phyloP scores from a whole-genome alignment of 345 rosid species.

The Moringa oleifera region DNA sequence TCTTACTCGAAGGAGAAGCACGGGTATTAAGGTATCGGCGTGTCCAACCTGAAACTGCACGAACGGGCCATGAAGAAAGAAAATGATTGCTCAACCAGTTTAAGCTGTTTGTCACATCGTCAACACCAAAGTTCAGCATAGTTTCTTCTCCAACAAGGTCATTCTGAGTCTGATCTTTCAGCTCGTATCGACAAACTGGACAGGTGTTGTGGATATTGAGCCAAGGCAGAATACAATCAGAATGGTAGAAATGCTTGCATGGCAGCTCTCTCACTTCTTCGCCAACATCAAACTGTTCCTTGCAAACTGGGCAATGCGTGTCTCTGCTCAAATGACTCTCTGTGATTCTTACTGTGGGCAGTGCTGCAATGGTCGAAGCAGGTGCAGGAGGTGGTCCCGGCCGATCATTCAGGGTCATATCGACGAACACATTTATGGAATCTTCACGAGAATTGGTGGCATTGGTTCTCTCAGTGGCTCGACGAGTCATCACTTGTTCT shows the following conservation, averaged over 20 bases:
- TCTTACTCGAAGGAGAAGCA: conserved; percentile 17
- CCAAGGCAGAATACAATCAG: conserved; percentile 72
- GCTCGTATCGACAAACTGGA: conserved; percentile 58
- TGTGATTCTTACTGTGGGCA: conserved; percentile 32
- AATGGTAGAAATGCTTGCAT: conserved; percentile 70
- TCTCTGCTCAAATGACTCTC: conserved; percentile 28
- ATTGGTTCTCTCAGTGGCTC: background rate
- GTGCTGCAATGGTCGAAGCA: conserved; percentile 40
- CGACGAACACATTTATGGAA: conserved; percentile 15
- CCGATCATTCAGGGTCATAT: conserved; percentile 24
- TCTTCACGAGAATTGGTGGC: no score
- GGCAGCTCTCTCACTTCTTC: conserved; percentile 49
- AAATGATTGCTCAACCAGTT: conserved; percentile 28
- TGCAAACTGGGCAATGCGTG: conserved; percentile 63
- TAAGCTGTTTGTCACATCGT: conserved; percentile 19
- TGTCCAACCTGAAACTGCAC: conserved; percentile 32
- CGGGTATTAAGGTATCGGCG: conserved; percentile 13
- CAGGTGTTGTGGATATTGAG: conserved; percentile 61
- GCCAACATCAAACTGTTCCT: conserved; percentile 58
- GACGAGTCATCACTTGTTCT: no score
- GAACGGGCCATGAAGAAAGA: conserved; percentile 27
- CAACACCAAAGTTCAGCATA: conserved; percentile 14
- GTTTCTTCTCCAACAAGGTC: no score
- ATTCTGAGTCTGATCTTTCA: conserved; percentile 12
- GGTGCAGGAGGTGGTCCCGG: conserved; percentile 49